Base-by-base conservation (phyloP, 2,329 filamentous ascomycete genomes). In the Ilyonectria mors-panacis region DNA sequence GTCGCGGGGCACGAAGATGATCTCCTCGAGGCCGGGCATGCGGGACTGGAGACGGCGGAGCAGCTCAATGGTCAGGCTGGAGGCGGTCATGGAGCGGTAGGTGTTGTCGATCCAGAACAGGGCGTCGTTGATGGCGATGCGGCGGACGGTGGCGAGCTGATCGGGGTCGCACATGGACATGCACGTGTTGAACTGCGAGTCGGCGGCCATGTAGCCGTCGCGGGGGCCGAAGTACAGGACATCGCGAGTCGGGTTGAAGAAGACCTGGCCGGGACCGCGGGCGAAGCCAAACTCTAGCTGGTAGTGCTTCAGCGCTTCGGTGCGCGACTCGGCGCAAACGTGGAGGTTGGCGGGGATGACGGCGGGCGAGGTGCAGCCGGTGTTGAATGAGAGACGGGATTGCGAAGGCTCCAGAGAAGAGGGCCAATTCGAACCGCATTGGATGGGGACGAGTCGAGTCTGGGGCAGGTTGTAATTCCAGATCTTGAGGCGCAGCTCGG, bases 201-300 rank as follows among this genome's bases (percentile, higher is more conserved):
- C 80, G 57, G 84, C 79, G 21, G 82, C 83, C 80, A 84, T 84
- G 76, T 80, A 83, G 58, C 84, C 84, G 28, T 81, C 73, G 35
- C 82, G 78, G 12, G 81, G 79, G 39, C 84, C 84, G 69, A 87
- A 86, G 73, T 84, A 86, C 58, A 87, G 77, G n/a, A 84, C 79
- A 65, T 87, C 85, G 56, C 71, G 72, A 15, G 70, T 58, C 0
- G 80, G 77, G 66, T 83, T 81, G 71, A 87, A 83, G 68, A 81
- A 81, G 35, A 86, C 75, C 54, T 80, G 79, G 33, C 83, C 82
- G 6, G 81, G 79, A 2, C 77, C 77, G 23, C 81, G 78, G 37
- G 80, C 80, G 55, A 84, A 80, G 65, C 83, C 82, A 64, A 87
- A 85, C 63, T 77, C 76, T 42, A 77, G 80, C 13, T 61, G 70